A percentile compares a stretch with the other conserved stretches of the same genome.
These are phyloP conservation scores for Stemphylium vesicarium DNA, from an alignment of 2,329 filamentous ascomycete genomes.

Conservation along the genomic window DNA sequence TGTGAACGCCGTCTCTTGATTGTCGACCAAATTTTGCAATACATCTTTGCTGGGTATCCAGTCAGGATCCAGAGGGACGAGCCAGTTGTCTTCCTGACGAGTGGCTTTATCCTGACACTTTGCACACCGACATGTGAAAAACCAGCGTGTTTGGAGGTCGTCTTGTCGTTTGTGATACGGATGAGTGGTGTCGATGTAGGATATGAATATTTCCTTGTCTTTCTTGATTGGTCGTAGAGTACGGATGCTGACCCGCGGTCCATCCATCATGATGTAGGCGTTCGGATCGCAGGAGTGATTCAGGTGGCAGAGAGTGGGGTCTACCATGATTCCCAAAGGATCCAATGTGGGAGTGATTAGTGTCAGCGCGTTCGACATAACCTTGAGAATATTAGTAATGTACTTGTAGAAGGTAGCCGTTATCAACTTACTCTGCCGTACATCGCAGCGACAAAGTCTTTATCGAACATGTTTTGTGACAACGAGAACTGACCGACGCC, in stretches of 20 bases:
- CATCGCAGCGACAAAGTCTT: slow-evolving; percentile 53
- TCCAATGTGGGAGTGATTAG: slow-evolving; percentile 63
- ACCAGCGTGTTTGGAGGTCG: slow-evolving; percentile 62
- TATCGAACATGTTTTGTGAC: slow-evolving; percentile 48
- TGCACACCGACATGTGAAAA: slow-evolving; percentile 63
- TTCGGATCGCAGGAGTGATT: slow-evolving; percentile 71
- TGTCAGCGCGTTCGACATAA: slow-evolving; percentile 65
- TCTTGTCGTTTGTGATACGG: slow-evolving; percentile 58
- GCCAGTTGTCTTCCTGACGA: slow-evolving; percentile 52
- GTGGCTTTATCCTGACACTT: slow-evolving; percentile 54
- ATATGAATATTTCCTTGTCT: slow-evolving; percentile 65
- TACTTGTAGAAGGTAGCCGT: not conserved
- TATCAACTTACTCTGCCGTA: slow-evolving; percentile 52
- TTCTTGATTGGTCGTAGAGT: slow-evolving; percentile 60
- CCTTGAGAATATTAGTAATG: slow-evolving; percentile 31
- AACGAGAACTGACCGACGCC: slow-evolving; percentile 62
- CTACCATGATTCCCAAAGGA: slow-evolving; percentile 64
- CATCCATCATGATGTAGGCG: slow-evolving; percentile 63
- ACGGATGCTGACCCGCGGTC: slow-evolving; percentile 57
- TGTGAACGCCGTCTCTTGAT: slow-evolving; percentile 36
- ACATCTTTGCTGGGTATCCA: slow-evolving; percentile 22
- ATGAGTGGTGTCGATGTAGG: slow-evolving; percentile 65
- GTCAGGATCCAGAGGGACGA: slow-evolving; percentile 33
- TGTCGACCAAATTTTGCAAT: slow-evolving; percentile 26
- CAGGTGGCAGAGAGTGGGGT: slow-evolving; percentile 60